phyloP scores from a whole-genome alignment of 2,329 filamentous ascomycete genomes.

The Exophiala sp. region DNA sequence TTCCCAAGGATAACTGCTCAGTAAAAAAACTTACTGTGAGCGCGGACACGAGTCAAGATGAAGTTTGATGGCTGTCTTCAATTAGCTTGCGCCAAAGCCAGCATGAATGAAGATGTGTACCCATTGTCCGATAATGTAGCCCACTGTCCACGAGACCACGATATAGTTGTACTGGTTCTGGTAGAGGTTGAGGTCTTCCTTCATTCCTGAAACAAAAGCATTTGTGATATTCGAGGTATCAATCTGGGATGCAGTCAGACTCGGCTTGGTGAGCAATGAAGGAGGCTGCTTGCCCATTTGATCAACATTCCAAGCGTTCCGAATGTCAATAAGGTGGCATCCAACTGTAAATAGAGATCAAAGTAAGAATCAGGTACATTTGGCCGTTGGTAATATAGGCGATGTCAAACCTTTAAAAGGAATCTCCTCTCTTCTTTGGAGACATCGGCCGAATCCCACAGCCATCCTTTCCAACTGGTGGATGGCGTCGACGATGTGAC shows the following conservation, averaged over 20 bases:
- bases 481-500: slow-evolving; percentile 4
- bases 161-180: slow-evolving; percentile 49
- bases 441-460: slow-evolving; percentile 19
- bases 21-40: slow-evolving; percentile 14
- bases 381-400: neutral
- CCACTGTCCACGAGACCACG: slow-evolving; percentile 18
- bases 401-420: slow-evolving; percentile 13
- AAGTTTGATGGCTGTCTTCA: slow-evolving; percentile 19
- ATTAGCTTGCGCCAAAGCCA: neutral
- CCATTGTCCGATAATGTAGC: slow-evolving; percentile 44
- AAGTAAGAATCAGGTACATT: neutral
- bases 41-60: slow-evolving; percentile 20
- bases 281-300: slow-evolving; percentile 13
- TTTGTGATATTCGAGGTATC: slow-evolving; percentile 23
- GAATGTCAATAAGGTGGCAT: slow-evolving; percentile 15
- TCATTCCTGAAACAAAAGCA: slow-evolving; percentile 51
- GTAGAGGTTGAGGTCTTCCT: slow-evolving; percentile 47
- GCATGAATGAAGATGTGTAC: slow-evolving; percentile 37
- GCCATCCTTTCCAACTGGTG: slow-evolving; percentile 20
- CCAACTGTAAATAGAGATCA: slow-evolving; percentile 5
- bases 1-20: slow-evolving; percentile 41
- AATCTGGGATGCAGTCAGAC: slow-evolving; percentile 6
- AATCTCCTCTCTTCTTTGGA: slow-evolving; percentile 18
- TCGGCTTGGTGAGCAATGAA: neutral
- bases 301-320: slow-evolving; percentile 21